Base-by-base conservation (phyloP, 202 grass and related monocot species). In the Hordeum pubiflorum region DNA sequence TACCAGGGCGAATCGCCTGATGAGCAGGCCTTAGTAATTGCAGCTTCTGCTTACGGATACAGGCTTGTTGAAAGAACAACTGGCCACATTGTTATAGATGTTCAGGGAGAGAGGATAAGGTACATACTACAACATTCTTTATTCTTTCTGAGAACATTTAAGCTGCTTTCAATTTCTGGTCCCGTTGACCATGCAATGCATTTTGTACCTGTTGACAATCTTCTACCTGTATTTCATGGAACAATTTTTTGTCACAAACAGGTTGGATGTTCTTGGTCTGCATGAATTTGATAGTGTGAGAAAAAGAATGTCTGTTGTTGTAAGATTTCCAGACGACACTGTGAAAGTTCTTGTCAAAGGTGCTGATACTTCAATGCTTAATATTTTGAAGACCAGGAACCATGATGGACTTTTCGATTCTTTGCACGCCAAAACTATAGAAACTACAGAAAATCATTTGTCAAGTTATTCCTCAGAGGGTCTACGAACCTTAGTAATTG, bases 341-440 rank as follows among this genome's bases (percentile, higher is more conserved):
- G 92, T 91, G 76, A 99, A 93, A 76, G 96, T 99, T 91, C 92
- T 99, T 86, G 96, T 96, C 65, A 99, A 99, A 82, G 96, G 96
- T 58, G 96, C 96, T 72, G 96, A 99, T 77, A 99, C 66, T 76
- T 99, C 96, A 80, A 89, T 99, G 85, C 85, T 99, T 59, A 87
- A 62, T 78, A 96, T 99, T 87, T 82, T 99, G 74, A 88, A 90
- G 60, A 50, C 10, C 40, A 79, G 67, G 22, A 69, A 83, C 76
- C 75, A 77, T 26, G 83, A 86, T 14, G 67, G 9, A 34, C 75
- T 81, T 66, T 34, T 55, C 21, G 77, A 78, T 82, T 81, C 81
- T 15, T 78, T 91, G 77, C 84, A 83, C 73, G 74, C 57, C 22
- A 95, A 93, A 80, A 85, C 91, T 85, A 89, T 61, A 81, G 84